A percentile compares a stretch with the other conserved stretches of the same genome.
Evolutionary conservation across 2,329 filamentous ascomycete genomes (phyloP).

Genomic region (Ophiognomonia clavigignenti-juglandacearum): DNA sequence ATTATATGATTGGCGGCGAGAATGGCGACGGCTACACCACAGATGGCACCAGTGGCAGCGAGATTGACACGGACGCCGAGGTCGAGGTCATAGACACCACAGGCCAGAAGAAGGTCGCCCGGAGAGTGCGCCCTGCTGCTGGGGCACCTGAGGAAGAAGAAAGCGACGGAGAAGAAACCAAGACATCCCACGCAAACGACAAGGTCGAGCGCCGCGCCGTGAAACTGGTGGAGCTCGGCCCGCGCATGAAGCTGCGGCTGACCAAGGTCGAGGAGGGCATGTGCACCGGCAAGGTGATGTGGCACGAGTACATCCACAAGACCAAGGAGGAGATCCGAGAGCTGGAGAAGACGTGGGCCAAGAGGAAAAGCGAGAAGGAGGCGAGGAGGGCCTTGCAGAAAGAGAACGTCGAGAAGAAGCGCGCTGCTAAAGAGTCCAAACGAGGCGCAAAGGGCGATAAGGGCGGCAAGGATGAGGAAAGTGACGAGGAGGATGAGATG

Average conservation of each 20-base stretch:
- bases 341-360: slow-evolving; percentile 78
- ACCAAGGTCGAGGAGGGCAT: slow-evolving; percentile 96
- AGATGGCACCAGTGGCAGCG: slow-evolving; percentile 79
- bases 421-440: slow-evolving; percentile 36
- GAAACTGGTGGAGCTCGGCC: slow-evolving; percentile 87
- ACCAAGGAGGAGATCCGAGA: slow-evolving; percentile 69
- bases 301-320: slow-evolving; percentile 95
- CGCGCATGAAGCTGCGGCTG: slow-evolving; percentile 80
- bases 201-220: slow-evolving; percentile 80
- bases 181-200: slow-evolving; percentile 32
- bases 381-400: slow-evolving; percentile 75
- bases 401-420: slow-evolving; percentile 87
- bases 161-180: slow-evolving; percentile 35
- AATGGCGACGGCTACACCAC: slow-evolving; percentile 78
- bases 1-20: slow-evolving; percentile 85
- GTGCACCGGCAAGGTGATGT: slow-evolving; percentile 87
- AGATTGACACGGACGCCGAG: slow-evolving; percentile 90
- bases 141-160: slow-evolving; percentile 39
- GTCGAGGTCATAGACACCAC: slow-evolving; percentile 74
- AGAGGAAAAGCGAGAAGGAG: slow-evolving; percentile 75
- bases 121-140: slow-evolving; percentile 44
- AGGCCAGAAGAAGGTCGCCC: slow-evolving; percentile 53
- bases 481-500: slow-evolving; percentile 26
- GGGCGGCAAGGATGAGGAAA: slow-evolving; percentile 28
- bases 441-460: slow-evolving; percentile 34